Percentiles rank a stretch among this genome's conserved stretches.
Conservation (phyloP, 1,284 basidiomycete genomes). For the Neonothopanus nambi region DNA sequence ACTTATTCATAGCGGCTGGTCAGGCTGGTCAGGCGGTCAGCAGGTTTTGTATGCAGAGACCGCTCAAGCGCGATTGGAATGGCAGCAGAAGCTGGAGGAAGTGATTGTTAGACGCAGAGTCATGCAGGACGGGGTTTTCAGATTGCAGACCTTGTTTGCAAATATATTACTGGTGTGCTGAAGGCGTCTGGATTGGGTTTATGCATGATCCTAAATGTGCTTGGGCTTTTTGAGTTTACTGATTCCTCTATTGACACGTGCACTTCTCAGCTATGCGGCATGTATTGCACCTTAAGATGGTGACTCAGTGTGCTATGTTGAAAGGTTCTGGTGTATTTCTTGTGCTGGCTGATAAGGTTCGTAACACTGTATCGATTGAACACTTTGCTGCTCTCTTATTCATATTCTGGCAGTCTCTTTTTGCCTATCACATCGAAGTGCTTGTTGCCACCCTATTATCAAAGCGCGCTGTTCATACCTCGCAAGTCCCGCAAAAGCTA, state of each 20-base stretch:
- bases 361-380: not conserved
- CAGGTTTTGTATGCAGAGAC: constrained; percentile 69
- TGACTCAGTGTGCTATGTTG: constrained; percentile 93
- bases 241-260: constrained; percentile 71
- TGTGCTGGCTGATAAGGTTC: constrained; percentile 89
- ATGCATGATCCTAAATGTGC: too few relatives aligned
- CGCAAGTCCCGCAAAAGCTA: constrained; percentile 82
- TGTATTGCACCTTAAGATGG: constrained; percentile 86
- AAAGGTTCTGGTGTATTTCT: constrained; percentile 96
- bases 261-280: constrained; percentile 72
- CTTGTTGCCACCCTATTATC: constrained; percentile 84
- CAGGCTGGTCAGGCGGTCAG: not conserved
- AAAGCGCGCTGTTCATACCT: constrained; percentile 58
- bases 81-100: constrained; percentile 89
- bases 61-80: constrained; percentile 72
- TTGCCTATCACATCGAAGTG: constrained; percentile 93
- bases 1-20: constrained; percentile 78
- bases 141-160: constrained; percentile 82
- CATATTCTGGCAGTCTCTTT: constrained; percentile 63
- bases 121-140: constrained; percentile 89
- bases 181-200: constrained; percentile 89
- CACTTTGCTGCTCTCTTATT: too few relatives aligned
- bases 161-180: constrained; percentile 83
- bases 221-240: constrained; percentile 38
- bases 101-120: constrained; percentile 82